phyloP scores from a whole-genome alignment of 495 filamentous ascomycete genomes.

The Hypoxylon trugodes region DNA sequence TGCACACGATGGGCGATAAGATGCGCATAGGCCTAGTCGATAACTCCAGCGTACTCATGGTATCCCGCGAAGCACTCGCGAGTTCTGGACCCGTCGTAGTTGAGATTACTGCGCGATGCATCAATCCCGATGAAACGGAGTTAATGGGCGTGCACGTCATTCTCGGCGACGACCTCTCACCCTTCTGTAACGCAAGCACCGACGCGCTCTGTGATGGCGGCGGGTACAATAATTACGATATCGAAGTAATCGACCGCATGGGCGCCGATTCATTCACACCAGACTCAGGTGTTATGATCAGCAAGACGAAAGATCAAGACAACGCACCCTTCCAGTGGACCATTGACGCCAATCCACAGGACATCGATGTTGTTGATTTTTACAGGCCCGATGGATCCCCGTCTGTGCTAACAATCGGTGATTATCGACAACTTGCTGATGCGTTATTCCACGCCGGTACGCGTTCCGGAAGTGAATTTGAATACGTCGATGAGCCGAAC shows the following conservation, averaged over 20 bases:
- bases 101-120: slow-evolving; percentile 48
- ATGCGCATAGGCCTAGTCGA: slow-evolving; percentile 48
- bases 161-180: slow-evolving; percentile 46
- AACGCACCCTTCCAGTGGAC: slow-evolving; percentile 52
- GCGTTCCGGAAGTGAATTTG: slow-evolving; percentile 49
- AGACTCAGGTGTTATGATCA: slow-evolving; percentile 54
- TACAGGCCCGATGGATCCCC: slow-evolving; percentile 44
- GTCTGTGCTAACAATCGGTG: slow-evolving; percentile 45
- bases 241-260: slow-evolving; percentile 55
- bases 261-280: slow-evolving; percentile 52
- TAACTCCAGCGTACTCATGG: slow-evolving; percentile 41
- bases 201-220: slow-evolving; percentile 54
- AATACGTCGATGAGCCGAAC: slow-evolving; percentile 50
- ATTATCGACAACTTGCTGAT: slow-evolving; percentile 53
- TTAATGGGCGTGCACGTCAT: slow-evolving; percentile 50
- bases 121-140: slow-evolving; percentile 40
- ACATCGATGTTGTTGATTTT: slow-evolving; percentile 46
- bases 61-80: slow-evolving; percentile 46
- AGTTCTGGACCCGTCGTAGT: slow-evolving; percentile 49
- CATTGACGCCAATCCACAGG: slow-evolving; percentile 54
- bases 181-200: slow-evolving; percentile 44
- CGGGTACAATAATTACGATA: slow-evolving; percentile 49
- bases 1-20: slow-evolving; percentile 55
- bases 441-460: slow-evolving; percentile 56
- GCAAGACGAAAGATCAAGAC: slow-evolving; percentile 49